Conservation (phyloP, 1,139 yeast genomes). For the Yamadazyma sp. region DNA sequence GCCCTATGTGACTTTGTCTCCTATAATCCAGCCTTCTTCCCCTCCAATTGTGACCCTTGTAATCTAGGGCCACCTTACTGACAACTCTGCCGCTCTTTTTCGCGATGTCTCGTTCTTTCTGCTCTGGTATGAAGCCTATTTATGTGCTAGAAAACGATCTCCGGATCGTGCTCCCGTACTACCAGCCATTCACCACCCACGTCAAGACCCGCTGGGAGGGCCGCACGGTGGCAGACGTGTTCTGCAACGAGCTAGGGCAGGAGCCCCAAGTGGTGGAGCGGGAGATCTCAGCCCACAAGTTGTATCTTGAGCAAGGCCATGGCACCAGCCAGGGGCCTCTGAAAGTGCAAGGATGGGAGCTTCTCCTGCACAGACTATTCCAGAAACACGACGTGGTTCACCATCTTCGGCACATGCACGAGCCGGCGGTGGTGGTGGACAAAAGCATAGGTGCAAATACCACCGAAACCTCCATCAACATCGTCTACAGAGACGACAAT, state of each 20-base stretch:
- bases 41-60: too few relatives aligned
- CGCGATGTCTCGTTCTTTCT: background rate
- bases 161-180: constrained; percentile 49
- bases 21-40: too few relatives aligned
- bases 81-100: too few relatives aligned
- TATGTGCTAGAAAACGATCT: constrained; percentile 38
- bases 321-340: constrained; percentile 24
- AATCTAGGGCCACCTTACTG: too few relatives aligned
- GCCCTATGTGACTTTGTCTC: too few relatives aligned
- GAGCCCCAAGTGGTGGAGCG: constrained; percentile 20
- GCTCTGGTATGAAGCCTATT: constrained; percentile 5
- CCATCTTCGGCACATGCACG: constrained; percentile 58
- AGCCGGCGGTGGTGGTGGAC: constrained; percentile 50
- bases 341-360: constrained; percentile 23
- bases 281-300: constrained; percentile 22
- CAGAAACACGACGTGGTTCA: constrained; percentile 51
- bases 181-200: constrained; percentile 35
- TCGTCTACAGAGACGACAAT: constrained; percentile 48
- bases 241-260: constrained; percentile 46
- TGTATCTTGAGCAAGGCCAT: constrained; percentile 27
- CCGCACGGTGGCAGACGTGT: constrained; percentile 42
- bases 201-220: constrained; percentile 54
- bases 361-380: constrained; percentile 24
- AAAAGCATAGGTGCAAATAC: constrained; percentile 13
- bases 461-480: constrained; percentile 25